Base-by-base conservation (phyloP, 1,284 basidiomycete genomes). In the Chiua sp. region DNA sequence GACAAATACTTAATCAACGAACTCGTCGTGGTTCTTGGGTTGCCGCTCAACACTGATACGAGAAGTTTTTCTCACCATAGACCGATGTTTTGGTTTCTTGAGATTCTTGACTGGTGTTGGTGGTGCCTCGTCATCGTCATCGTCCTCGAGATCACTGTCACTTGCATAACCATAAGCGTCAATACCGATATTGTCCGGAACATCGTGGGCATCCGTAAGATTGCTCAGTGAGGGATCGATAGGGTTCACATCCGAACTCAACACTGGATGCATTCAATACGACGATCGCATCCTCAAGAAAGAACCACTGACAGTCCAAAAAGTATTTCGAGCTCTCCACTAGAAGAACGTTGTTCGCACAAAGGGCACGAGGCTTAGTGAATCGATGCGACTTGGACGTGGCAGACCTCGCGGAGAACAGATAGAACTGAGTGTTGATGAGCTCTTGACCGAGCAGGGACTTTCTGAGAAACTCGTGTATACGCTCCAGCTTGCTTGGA, bases 401-500 rank as follows among this genome's bases (percentile, higher is more conserved):
- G 26, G 42, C 37, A 11, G 65, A 69, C 22, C 26, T 60, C n/a
- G 63, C 26, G 0, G 72, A 71, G 52, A 73, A 71, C 2, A 73
- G 53, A 16, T 72, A 61, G 28, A 74, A 74, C 30, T 66, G 65
- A 1, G 69, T 72, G 50, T 72, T 62, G 42, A 71, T 22, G 11
- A 71, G 56, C 39, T 73, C 69, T 12, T 71, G 58, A 22, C 68
- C 69, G 1, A 70, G 55, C 16, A 71, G 59, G 5, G 67, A 73
- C 37, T 62, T 72, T 52, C 64, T 60, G 1, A 73, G 39, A 48
- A 72, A 59, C 2, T 61, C 64, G 33, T 63, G 60, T 3, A 65
- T 51, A 22, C 47, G 56, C 10, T 59, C 61, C 26, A 26, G 26
- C 26, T 30, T 65, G 51, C 20, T 63, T 58, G 11, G 8, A 26